Evolutionary conservation across 345 rosid species (phyloP).

Genomic region (Brassica cretica): DNA sequence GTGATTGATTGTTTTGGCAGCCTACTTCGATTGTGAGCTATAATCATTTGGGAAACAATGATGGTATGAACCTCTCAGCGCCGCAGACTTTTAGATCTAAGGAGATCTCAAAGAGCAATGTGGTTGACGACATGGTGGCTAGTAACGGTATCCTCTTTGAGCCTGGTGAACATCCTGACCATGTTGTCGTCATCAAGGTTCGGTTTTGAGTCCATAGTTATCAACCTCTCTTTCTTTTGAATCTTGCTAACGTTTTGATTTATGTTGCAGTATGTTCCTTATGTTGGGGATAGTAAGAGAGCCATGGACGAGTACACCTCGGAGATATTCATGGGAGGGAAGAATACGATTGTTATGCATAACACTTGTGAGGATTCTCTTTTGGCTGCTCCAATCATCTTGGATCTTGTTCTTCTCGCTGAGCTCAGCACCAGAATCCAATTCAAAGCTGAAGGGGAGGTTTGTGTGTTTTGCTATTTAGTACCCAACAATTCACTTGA

Average conservation of each 20-base stretch:
- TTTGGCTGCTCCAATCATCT: conserved; percentile 94
- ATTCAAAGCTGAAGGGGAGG: conserved; percentile 93
- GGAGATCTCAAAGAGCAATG: conserved; percentile 96
- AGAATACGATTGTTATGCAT: conserved; percentile 86
- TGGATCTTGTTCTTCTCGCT: conserved; percentile 93
- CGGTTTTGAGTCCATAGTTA: background rate
- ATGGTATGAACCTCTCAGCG: conserved; percentile 98
- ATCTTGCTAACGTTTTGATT: background rate
- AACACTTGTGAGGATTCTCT: conserved; percentile 97
- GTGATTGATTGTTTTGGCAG: conserved; percentile 41
- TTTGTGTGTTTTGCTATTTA: conserved; percentile 27
- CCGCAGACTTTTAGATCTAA: conserved; percentile 96
- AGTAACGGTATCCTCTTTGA: conserved; percentile 89
- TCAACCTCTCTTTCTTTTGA: background rate
- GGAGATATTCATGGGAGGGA: conserved; percentile 98
- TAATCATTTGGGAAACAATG: conserved; percentile 95
- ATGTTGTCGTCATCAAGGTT: conserved; percentile 98
- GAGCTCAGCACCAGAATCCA: conserved; percentile 97
- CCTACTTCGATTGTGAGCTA: conserved; percentile 99
- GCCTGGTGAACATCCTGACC: conserved; percentile 98
- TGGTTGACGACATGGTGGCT: conserved; percentile 96
- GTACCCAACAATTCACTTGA: background rate
- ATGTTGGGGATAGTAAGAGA: conserved; percentile 92
- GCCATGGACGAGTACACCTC: conserved; percentile 99
- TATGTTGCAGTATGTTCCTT: conserved; percentile 73